Conservation (phyloP, 116 monocot genomes). For the Zostera marina region DNA sequence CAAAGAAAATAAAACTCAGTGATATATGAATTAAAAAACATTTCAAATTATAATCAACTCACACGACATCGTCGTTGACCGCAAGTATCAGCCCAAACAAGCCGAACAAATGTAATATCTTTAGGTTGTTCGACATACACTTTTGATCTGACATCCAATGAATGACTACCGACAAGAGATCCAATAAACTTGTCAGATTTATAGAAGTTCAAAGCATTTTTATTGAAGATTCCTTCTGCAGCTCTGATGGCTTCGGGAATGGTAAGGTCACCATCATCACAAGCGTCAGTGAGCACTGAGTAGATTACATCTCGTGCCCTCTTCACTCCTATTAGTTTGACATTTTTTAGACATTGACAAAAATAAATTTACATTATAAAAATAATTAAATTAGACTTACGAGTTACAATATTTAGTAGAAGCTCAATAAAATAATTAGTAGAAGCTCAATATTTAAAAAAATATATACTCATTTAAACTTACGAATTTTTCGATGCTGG, state of each 20-base stretch:
- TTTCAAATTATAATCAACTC: conserved; percentile 13
- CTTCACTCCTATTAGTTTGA: conserved; percentile 43
- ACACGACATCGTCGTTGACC: conserved; percentile 92
- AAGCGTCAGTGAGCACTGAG: conserved; percentile 52
- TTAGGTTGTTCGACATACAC: conserved; percentile 8
- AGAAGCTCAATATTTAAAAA: no score
- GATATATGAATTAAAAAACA: background rate
- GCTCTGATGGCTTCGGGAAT: conserved; percentile 69
- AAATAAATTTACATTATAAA: no score
- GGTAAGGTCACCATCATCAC: conserved; percentile 83
- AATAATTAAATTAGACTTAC: no score
- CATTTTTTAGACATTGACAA: background rate
- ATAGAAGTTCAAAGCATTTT: conserved; percentile 60
- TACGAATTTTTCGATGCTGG: no score
- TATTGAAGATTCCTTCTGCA: conserved; percentile 58
- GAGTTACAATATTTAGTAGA: no score
- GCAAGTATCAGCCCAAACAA: conserved; percentile 76
- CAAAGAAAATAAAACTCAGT: background rate
- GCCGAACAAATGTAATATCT: conserved; percentile 47
- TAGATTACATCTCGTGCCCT: conserved; percentile 75
- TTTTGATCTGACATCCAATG: conserved; percentile 2
- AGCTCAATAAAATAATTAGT: no score
- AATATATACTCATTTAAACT: no score
- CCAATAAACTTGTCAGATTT: conserved; percentile 29
- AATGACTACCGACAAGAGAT: conserved; percentile 14